These are phyloP conservation scores for Spathaspora passalidarum DNA, from an alignment of 805 yeast species.

Conservation along the genomic window DNA sequence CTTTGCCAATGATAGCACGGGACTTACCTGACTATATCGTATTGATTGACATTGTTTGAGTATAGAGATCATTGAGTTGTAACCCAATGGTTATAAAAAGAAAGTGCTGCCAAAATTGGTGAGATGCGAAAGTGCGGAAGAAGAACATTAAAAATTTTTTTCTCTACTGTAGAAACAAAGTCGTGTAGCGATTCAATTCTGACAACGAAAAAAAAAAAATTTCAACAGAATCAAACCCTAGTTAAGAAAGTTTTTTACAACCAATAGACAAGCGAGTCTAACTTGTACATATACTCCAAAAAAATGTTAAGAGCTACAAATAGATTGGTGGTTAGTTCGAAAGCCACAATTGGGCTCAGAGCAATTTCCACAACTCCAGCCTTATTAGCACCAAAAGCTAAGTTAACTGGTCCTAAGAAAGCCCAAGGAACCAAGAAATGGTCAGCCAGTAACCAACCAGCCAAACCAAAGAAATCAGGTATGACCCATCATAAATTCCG, in stretches of 20 bases:
- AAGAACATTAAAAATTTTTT: constrained; percentile 1
- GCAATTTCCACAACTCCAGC: constrained; percentile 11
- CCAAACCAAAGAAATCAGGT: constrained; percentile 14
- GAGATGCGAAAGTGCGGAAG: neutral
- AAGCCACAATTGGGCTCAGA: constrained; percentile 5
- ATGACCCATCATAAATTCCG: constrained; percentile 39
- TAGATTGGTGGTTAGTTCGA: constrained; percentile 1
- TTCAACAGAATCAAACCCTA: neutral
- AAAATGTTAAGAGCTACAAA: constrained; percentile 8
- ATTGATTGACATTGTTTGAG: neutral
- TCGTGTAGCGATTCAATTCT: neutral
- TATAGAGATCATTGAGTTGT: neutral
- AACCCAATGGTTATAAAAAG: neutral
- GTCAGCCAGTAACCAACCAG: constrained; percentile 5
- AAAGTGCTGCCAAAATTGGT: neutral
- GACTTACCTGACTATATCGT: neutral
- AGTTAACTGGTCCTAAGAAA: constrained; percentile 10
- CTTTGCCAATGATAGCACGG: neutral
- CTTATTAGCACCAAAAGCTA: constrained; percentile 10
- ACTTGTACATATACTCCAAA: neutral
- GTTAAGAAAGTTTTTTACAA: neutral
- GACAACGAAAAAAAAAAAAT: neutral
- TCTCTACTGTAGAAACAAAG: neutral
- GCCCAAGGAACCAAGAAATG: neutral
- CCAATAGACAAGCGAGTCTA: neutral